Base-by-base conservation (phyloP, 176 grass and related monocot species). In the Eleusine coracana region DNA sequence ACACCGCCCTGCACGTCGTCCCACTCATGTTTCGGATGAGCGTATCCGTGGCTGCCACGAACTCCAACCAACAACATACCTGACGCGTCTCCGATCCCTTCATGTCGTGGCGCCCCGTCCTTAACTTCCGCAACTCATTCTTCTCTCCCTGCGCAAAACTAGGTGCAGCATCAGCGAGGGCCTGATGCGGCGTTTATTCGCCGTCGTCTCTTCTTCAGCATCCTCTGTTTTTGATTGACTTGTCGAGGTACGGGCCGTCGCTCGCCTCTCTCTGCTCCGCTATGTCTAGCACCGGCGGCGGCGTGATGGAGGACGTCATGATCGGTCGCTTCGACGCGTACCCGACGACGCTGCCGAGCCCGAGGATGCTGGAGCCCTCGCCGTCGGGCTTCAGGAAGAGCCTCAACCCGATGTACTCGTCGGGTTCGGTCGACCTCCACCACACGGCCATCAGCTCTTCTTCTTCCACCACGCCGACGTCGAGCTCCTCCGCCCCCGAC, bases 261-360 rank as follows among this genome's bases (percentile, higher is more conserved):
- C 40, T 44, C 67, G 20, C 18, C 31, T 34, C 31, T 34, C 31
- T 34, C 31, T 34, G 31, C 31, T 34, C 31, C 2, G 31, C 27
- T 69, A 55, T 21, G 12, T n/a, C 45, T 3, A 10, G 4, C 9
- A 58, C 18, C 6, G 54, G 18, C 54, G 42, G 29, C 25, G 36
- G 2, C 59, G 14, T 16, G 56, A 89, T 81, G 87, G 87, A 89
- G 29, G 34, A 80, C 39, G 36, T 73, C 18, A 39, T 51, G 71
- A 46, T 73, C 66, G 82, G 86, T 17, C 75, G 71, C 76, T 37
- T 88, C 75, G 77, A 74, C 80, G 58, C 46, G 71, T 85, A 89
- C 77, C 82, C 83, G 46, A 77, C 78, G 38, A 86, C 78, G 72
- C 83, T 89, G 72, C 83, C 87, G 10, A 82, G 78, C 87, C 78